Evolutionary conservation across 495 filamentous ascomycete species (phyloP), one percentile per base, ranked within the genome.

Genomic region (Podospora pseudocomata): DNA sequence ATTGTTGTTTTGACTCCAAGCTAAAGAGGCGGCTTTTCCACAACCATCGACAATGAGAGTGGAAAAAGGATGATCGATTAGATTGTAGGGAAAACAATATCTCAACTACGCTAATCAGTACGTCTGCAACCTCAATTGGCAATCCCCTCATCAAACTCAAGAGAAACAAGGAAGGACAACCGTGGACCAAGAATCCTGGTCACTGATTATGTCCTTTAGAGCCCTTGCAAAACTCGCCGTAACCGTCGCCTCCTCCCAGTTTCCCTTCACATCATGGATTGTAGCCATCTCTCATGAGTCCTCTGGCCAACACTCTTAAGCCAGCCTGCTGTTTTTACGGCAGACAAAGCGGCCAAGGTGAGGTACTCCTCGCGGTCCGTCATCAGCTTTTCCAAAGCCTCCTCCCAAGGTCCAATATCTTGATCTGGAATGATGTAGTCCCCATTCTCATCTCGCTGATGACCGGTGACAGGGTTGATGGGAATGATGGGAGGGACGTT

Each of bases 211-310:
- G 23, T 23, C 1, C 23, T 23, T 23, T 23, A 23, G 1, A 1
- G 23, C 23, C 23, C 23, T 23, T 23, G 23, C 23, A 23, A 23
- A 2, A 23, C 23, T 23, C 23, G 23, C 1, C 23, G 23, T 23
- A 23, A 23, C 23, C 23, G 23, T 23, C 23, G 23, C 23, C 1
- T 23, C 23, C 2, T 23, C 23, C 1, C 23, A 32, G 30, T 32
- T 32, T 7, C 30, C 30, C 30, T 4, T 49, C 39, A 49, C 39
- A 49, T 69, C 75, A 77, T 77, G 0, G 64, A 67, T 0, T 71
- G 55, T 18, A 77, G 64, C 75, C 75, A 77, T 67, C 73, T 73
- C 71, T 76, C 75, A 32, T 75, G 72, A 11, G 69, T 71, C 6
- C 60, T 66, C 6, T 56, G 55, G 32, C 73, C 71, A 13, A 76